Conservation (phyloP, 225 moss, liverwort and hornwort species). For the Neckera pumila region DNA sequence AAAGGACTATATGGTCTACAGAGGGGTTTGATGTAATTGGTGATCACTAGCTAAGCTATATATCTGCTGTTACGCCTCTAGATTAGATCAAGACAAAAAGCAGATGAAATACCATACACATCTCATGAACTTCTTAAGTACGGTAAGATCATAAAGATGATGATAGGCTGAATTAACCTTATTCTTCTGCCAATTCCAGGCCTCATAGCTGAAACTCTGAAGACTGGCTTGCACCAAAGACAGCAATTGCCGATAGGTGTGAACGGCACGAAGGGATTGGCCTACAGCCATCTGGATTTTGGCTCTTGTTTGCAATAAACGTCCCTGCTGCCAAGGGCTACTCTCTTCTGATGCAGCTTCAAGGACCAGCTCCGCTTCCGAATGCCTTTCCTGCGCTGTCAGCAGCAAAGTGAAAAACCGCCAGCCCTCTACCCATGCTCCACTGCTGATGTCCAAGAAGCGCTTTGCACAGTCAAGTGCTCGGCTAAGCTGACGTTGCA, state of each 20-base stretch:
- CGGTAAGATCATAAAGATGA: background rate
- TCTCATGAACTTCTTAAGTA: background rate
- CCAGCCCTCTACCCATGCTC: constrained; percentile 91
- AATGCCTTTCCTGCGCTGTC: constrained; percentile 74
- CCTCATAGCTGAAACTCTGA: constrained; percentile 70
- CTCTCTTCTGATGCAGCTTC: constrained; percentile 90
- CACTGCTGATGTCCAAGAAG: constrained; percentile 74
- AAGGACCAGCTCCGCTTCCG: constrained; percentile 76
- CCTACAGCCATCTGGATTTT: constrained; percentile 74
- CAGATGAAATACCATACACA: background rate
- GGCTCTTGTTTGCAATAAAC: constrained; percentile 68
- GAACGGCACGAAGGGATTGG: constrained; percentile 69
- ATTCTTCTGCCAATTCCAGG: constrained; percentile 59
- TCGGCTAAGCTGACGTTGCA: constrained; percentile 65
- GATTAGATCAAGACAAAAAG: background rate
- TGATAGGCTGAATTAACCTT: constrained; percentile 32
- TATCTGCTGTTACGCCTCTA: background rate
- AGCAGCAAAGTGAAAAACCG: constrained; percentile 73
- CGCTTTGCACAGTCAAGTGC: constrained; percentile 93
- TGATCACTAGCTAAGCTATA: background rate
- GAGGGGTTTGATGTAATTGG: background rate
- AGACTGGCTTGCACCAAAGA: constrained; percentile 74
- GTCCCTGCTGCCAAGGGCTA: constrained; percentile 89
- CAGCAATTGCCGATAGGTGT: constrained; percentile 72
- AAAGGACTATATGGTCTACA: background rate